A percentile compares a stretch with the other conserved stretches of the same genome.
These are phyloP conservation scores for Podospora conica DNA, from an alignment of 495 filamentous ascomycete genomes.

Conservation along the genomic window DNA sequence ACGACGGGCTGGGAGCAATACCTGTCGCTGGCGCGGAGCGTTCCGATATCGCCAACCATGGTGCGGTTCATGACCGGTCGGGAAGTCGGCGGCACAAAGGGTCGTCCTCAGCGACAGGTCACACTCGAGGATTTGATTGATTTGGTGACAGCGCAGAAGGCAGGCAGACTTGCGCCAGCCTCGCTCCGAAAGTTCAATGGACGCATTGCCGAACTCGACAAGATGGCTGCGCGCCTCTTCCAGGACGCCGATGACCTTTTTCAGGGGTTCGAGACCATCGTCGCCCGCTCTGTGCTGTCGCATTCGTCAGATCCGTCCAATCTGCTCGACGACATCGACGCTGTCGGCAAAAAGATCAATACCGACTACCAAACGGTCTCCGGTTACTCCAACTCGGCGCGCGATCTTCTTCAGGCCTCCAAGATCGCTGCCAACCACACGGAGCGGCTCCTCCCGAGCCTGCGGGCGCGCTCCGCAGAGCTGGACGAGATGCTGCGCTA, in stretches of 20 bases:
- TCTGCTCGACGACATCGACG: conserved; percentile 78
- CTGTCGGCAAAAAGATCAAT: conserved; percentile 74
- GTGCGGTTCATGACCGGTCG: conserved; percentile 49
- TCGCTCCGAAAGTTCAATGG: conserved; percentile 41
- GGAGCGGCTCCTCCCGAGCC: conserved; percentile 75
- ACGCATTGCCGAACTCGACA: conserved; percentile 43
- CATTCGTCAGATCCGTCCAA: conserved; percentile 39
- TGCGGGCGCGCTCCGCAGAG: conserved; percentile 63
- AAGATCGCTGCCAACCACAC: conserved; percentile 84
- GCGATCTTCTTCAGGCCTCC: conserved; percentile 74
- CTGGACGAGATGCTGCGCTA: conserved; percentile 67
- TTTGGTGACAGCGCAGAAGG: conserved; percentile 55
- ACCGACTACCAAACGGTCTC: conserved; percentile 80
- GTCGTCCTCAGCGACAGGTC: conserved; percentile 30
- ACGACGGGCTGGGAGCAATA: conserved; percentile 63
- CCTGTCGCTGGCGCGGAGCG: conserved; percentile 53
- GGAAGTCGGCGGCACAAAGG: conserved; percentile 37
- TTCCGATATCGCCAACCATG: conserved; percentile 50
- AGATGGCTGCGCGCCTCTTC: conserved; percentile 39
- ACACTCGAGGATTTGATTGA: conserved; percentile 72
- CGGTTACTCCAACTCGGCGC: conserved; percentile 58
- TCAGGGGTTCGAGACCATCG: conserved; percentile 42
- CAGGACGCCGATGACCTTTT: conserved; percentile 41
- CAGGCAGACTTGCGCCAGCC: conserved; percentile 47
- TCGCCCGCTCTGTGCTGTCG: conserved; percentile 37